Conservation (phyloP, 192 early-diverging fungal species). For the Funneliformis geosporum region DNA sequence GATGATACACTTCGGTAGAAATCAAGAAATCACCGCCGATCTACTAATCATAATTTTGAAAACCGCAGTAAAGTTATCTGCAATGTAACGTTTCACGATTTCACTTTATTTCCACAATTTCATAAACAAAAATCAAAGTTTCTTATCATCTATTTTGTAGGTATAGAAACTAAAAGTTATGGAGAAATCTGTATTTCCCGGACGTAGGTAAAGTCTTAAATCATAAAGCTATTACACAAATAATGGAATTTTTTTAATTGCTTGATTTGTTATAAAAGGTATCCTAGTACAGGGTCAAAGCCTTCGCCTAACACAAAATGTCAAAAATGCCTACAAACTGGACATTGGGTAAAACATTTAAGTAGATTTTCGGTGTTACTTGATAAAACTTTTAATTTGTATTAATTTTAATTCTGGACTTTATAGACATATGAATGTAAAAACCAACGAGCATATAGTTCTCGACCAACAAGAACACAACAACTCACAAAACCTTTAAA, state of each 20-base stretch:
- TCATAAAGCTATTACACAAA: not conserved
- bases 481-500: conserved; percentile 60
- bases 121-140: too few relatives aligned
- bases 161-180: not conserved
- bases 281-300: conserved; percentile 34
- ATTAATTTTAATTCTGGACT: not conserved
- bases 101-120: too few relatives aligned
- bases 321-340: conserved; percentile 60
- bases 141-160: too few relatives aligned
- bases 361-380: not conserved
- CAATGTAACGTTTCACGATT: too few relatives aligned
- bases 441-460: conserved; percentile 45
- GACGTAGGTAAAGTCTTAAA: not conserved
- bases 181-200: not conserved
- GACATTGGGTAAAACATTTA: conserved; percentile 50
- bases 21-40: too few relatives aligned
- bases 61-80: too few relatives aligned
- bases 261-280: conserved; percentile 17
- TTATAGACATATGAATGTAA: conserved; percentile 58
- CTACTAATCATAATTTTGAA: too few relatives aligned
- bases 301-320: conserved; percentile 54
- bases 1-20: too few relatives aligned
- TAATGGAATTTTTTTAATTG: not conserved
- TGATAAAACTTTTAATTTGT: not conserved
- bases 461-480: conserved; percentile 60